Base-by-base conservation (phyloP, 1,284 basidiomycete genomes). In the Irpex sp. region DNA sequence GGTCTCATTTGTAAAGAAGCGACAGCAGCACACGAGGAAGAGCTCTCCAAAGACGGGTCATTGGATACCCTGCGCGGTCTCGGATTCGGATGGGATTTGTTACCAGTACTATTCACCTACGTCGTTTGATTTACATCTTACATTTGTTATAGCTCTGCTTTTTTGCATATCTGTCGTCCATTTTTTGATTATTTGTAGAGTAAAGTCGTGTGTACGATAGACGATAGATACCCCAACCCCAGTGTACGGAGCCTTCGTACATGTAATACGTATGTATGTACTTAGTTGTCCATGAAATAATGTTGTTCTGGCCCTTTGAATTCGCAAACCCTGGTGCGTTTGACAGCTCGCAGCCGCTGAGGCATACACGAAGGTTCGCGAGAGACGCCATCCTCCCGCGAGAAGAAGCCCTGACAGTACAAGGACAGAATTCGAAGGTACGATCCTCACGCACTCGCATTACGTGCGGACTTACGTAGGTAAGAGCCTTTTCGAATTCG, bases 1-100 rank as follows among this genome's bases (percentile, higher is more conserved):
- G 68, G 56, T 66, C 66, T 63, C 68, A 69, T 57, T 64, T 68
- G 54, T 68, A 51, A 51, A 10, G 48, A 18, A 18, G 48, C 48
- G 19, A 18, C n/a, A 18, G 9, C 9, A 10, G 18, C n/a, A 4
- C n/a, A 51, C 19, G 48, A 51, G 21, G 48, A 16, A 6, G 14
- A 19, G 14, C 8, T 21, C 10, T 51, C 18, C 48, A 18, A 18
- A 10, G 48, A 10, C 19, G 48, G 18, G 48, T 10, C 10, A 23
- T 23, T 10, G 48, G 10, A 23, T 23, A 51, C n/a, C n/a, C n/a
- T 23, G 48, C 48, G 48, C 16, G 23, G n/a, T 37, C 52, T 47
- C 23, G 58, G 58, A 33, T 60, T 47, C n/a, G 58, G 58, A 33
- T 60, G 58, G 58, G 58, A 60, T 16, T 42, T 35, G 7, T 23